Evolutionary conservation across 192 early-diverging fungal species (phyloP), one percentile per base, ranked within the genome.

Genomic region (Backusella macrospora): DNA sequence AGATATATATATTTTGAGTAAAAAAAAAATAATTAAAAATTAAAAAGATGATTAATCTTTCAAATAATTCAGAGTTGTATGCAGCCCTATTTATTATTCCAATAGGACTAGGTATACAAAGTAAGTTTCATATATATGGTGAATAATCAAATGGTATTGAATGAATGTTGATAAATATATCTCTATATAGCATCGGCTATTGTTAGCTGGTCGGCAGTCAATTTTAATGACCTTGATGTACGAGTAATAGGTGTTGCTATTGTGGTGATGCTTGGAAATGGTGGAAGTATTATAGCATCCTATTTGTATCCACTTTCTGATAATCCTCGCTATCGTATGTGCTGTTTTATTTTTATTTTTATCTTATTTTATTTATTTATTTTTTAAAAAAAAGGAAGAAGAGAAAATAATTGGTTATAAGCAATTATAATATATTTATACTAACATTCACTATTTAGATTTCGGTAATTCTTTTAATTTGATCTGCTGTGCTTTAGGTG

Each of bases 181-280:
- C 0, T 0, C 13, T 21, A 3, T 39, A 42, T 70, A 70, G 63
- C 69, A 7, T 43, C 75, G 7, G 44, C 68, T 10, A 26, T 71
- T 39, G 69, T 76, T 49, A 70, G 75, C 10, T 76, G 75, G 75
- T 71, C 75, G 5, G 29, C 68, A 0, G 59, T 76, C 10, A 76
- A 76, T 40, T 76, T 66, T 37, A 69, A 59, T 18, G 69, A 76
- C 23, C 29, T 48, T 34, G 65, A 37, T 6, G 38, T 65, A 29
- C 65, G 73, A 63, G 76, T 67, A 0, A 39, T 78, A 2, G 66
- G 67, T 2, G 68, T 78, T 0, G 76, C 76, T 0, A 15, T 64
- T 1, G 68, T 78, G 4, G 46, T 78, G 6, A 70, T 68, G 52
- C 45, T 78, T 7, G 76, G 76, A 0, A 73, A 78, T 43, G 14